phyloP scores from a whole-genome alignment of 768 basidiomycete species.

The Tricholoma terreum region DNA sequence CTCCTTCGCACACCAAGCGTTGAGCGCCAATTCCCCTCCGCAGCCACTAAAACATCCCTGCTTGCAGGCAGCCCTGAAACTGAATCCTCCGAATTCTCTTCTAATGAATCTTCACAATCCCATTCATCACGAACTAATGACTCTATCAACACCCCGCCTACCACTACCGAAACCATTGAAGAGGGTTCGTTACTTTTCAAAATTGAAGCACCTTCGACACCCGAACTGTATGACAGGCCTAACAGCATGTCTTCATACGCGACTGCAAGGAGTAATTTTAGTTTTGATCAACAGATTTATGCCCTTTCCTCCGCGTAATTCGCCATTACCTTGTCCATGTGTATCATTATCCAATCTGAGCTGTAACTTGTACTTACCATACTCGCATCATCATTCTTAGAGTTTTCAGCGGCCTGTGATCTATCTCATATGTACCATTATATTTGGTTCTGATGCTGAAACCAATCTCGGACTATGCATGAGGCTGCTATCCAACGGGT shows the following conservation, averaged over 20 bases:
- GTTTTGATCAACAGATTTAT: conserved; percentile 10
- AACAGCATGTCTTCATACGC: conserved; percentile 33
- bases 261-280: conserved; percentile 33
- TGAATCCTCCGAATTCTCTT: conserved; percentile 7
- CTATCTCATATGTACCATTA: not conserved
- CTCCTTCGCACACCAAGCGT: conserved; percentile 36
- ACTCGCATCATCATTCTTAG: not conserved
- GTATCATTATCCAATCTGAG: not conserved
- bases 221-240: conserved; percentile 19
- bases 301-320: not conserved
- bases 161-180: conserved; percentile 15
- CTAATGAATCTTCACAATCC: conserved; percentile 6
- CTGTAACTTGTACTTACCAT: not conserved
- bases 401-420: not conserved
- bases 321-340: not conserved
- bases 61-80: not conserved
- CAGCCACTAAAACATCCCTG: conserved; percentile 8
- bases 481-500: not conserved
- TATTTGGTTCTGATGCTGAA: too few species aligned
- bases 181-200: conserved; percentile 3
- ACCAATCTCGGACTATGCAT: not conserved
- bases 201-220: not conserved
- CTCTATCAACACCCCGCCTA: conserved; percentile 17
- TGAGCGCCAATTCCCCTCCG: conserved; percentile 31
- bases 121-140: conserved; percentile 6